Evolutionary conservation across 768 basidiomycete genomes (phyloP).

Genomic region (Panus rudis): DNA sequence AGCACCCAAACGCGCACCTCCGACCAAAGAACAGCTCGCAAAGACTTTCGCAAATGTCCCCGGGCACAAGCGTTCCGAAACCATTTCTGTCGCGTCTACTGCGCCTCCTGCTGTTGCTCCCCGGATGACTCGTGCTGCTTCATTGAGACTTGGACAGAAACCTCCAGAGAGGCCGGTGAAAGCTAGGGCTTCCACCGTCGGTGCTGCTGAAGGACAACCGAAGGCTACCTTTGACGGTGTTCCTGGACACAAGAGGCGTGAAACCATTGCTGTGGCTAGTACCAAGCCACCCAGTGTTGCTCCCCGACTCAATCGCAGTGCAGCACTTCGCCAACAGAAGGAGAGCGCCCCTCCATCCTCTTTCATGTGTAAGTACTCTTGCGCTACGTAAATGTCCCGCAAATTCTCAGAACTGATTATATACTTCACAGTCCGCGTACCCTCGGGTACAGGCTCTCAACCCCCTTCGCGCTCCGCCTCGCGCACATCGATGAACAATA

Average conservation of each 20-base stretch:
- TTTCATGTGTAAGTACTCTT: slow-evolving; percentile 57
- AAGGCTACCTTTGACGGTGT: slow-evolving; percentile 67
- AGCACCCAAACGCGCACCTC: slow-evolving; percentile 37
- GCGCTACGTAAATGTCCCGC: slow-evolving; percentile 4
- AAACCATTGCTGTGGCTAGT: slow-evolving; percentile 64
- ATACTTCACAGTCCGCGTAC: slow-evolving; percentile 36
- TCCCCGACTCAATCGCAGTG: slow-evolving; percentile 39
- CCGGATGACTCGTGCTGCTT: slow-evolving; percentile 69
- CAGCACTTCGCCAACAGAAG: slow-evolving; percentile 33
- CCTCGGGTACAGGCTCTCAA: slow-evolving; percentile 26
- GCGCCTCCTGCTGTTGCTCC: slow-evolving; percentile 67
- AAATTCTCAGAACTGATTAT: background rate
- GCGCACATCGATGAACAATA: slow-evolving; percentile 4
- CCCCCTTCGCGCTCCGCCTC: slow-evolving; percentile 14
- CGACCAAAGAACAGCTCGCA: slow-evolving; percentile 53
- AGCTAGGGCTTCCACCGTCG: slow-evolving; percentile 4
- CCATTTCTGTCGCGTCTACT: slow-evolving; percentile 68
- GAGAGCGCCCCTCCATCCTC: slow-evolving; percentile 50
- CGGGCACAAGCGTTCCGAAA: slow-evolving; percentile 68
- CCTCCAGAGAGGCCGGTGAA: slow-evolving; percentile 28
- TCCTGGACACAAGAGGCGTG: slow-evolving; percentile 78
- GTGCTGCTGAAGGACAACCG: slow-evolving; percentile 12
- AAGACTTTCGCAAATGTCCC: slow-evolving; percentile 73
- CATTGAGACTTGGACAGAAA: slow-evolving; percentile 55
- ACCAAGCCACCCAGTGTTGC: slow-evolving; percentile 34